Evolutionary conservation across 2,329 filamentous ascomycete species (phyloP).

Genomic region (Aspergillus calidoustus): DNA sequence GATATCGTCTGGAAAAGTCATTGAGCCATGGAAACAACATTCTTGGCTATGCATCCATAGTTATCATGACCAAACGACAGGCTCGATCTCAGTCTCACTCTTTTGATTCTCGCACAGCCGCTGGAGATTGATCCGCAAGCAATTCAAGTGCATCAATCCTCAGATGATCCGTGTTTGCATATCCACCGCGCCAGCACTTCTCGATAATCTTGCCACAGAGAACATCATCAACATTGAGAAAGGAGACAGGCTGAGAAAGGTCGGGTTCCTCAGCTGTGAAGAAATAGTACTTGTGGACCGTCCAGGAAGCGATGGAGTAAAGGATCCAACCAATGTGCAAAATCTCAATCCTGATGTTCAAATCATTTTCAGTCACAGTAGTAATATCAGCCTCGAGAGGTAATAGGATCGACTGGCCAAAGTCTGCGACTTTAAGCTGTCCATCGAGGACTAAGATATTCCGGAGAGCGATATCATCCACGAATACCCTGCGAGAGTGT

Average conservation of each 20-base stretch:
- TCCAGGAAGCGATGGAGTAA: conserved; percentile 18
- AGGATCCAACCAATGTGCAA: conserved; percentile 18
- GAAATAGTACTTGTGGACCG: conserved; percentile 19
- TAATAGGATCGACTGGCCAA: conserved; percentile 19
- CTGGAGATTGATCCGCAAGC: too few species aligned
- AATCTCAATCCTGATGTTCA: conserved; percentile 15
- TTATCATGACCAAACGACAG: too few species aligned
- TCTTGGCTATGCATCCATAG: too few species aligned
- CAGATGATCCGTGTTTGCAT: conserved; percentile 3
- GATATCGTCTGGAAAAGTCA: too few species aligned
- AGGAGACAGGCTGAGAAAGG: conserved; percentile 12
- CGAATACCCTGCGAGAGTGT: conserved; percentile 16
- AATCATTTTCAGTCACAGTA: conserved; percentile 9
- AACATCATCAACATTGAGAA: conserved; percentile 17
- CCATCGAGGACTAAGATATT: conserved; percentile 21
- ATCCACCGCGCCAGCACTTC: conserved; percentile 14
- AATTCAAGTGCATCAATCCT: not conserved
- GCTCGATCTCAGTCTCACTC: too few species aligned
- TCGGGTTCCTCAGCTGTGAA: conserved; percentile 15
- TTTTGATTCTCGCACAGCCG: too few species aligned
- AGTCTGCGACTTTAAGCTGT: conserved; percentile 21
- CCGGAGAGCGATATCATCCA: conserved; percentile 20
- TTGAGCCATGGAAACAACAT: too few species aligned
- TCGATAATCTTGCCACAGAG: conserved; percentile 14
- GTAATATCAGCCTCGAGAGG: conserved; percentile 13